phyloP scores from a whole-genome alignment of 257 asterid species.

The Solanum chmielewskii region DNA sequence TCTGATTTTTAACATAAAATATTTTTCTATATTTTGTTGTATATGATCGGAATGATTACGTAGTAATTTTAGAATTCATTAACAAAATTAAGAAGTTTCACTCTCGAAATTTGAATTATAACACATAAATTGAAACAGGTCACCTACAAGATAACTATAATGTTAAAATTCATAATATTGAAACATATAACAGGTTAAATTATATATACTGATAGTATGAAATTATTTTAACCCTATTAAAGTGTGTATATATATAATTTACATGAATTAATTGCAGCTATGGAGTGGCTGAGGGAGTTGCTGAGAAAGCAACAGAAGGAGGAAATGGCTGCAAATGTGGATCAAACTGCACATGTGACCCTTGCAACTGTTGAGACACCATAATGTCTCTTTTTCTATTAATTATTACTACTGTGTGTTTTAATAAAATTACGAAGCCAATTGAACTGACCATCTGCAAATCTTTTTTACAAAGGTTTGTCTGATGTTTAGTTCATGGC shows the following conservation, averaged over 20 bases:
- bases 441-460: neutral
- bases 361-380: conserved; percentile 21
- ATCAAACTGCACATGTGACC: conserved; percentile 21
- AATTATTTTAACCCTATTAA: neutral
- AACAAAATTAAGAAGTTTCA: neutral
- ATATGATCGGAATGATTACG: neutral
- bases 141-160: neutral
- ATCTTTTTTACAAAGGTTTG: neutral
- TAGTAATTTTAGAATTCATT: neutral
- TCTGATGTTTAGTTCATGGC: neutral
- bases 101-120: neutral
- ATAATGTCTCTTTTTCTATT: neutral
- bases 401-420: neutral
- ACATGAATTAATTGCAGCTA: neutral
- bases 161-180: neutral
- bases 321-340: conserved; percentile 31
- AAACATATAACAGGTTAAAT: neutral
- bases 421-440: neutral
- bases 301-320: conserved; percentile 23
- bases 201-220: neutral
- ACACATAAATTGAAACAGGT: neutral
- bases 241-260: neutral
- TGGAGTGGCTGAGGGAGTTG: conserved; percentile 2
- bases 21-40: neutral
- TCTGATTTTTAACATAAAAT: neutral